These are phyloP conservation scores for Aspergillus intermedius DNA, from an alignment of 2,329 filamentous ascomycete species.

Conservation along the genomic window DNA sequence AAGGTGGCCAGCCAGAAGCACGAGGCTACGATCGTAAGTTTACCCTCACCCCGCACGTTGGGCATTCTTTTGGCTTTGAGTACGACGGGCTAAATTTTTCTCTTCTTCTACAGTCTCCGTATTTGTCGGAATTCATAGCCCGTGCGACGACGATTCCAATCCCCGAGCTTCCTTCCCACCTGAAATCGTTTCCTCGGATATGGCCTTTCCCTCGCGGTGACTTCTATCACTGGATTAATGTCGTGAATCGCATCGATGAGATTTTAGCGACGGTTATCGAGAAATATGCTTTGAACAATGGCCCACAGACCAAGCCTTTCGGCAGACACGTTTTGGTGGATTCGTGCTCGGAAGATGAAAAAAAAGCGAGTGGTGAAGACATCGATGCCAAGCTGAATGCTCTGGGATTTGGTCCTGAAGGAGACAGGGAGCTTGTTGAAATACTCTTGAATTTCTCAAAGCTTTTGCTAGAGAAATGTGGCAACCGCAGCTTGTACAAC, in stretches of 20 bases:
- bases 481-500: constrained; percentile 90
- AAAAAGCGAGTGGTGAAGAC: constrained; percentile 48
- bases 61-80: constrained; percentile 1
- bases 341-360: constrained; percentile 54
- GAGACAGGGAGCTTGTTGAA: constrained; percentile 74
- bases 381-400: constrained; percentile 49
- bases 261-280: constrained; percentile 76
- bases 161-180: constrained; percentile 67
- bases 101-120: constrained; percentile 62
- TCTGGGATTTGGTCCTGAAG: constrained; percentile 64
- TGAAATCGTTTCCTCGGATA: constrained; percentile 73
- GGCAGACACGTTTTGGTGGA: constrained; percentile 34
- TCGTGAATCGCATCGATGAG: constrained; percentile 87
- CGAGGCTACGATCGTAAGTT: constrained; percentile 45
- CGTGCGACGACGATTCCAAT: constrained; percentile 58
- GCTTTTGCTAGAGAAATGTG: constrained; percentile 86
- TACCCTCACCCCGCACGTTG: constrained; percentile 7
- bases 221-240: constrained; percentile 94
- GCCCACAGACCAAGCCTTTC: constrained; percentile 75
- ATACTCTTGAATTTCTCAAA: constrained; percentile 77
- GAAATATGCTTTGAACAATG: constrained; percentile 71
- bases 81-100: constrained; percentile 16
- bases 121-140: constrained; percentile 73
- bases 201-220: constrained; percentile 97
- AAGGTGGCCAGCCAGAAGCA: constrained; percentile 48